phyloP scores from a whole-genome alignment of 2,329 filamentous ascomycete species.

The Bipolaris gigantea region DNA sequence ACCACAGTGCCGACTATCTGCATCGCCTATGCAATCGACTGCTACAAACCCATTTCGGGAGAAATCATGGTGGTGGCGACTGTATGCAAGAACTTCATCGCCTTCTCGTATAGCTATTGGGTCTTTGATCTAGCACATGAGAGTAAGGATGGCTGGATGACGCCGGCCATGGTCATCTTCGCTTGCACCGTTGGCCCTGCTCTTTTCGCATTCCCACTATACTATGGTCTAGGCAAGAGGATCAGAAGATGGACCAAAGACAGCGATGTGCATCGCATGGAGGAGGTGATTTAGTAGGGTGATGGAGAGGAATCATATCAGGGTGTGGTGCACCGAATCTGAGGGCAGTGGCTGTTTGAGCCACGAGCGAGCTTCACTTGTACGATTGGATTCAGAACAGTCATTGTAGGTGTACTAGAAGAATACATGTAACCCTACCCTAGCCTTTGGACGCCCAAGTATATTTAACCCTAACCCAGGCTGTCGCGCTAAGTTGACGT shows the following conservation, averaged over 20 bases:
- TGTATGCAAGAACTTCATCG: slow-evolving; percentile 51
- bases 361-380: too few species aligned
- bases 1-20: slow-evolving; percentile 49
- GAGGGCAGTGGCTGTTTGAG: not conserved
- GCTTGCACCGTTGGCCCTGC: slow-evolving; percentile 46
- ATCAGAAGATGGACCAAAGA: slow-evolving; percentile 45
- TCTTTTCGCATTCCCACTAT: slow-evolving; percentile 46
- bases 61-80: slow-evolving; percentile 52
- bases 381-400: too few species aligned
- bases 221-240: slow-evolving; percentile 48
- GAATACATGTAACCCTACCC: too few species aligned
- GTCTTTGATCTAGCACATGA: slow-evolving; percentile 44
- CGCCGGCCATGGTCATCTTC: slow-evolving; percentile 51
- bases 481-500: slow-evolving; percentile 10
- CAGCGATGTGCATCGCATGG: slow-evolving; percentile 22
- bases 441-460: not conserved
- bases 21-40: slow-evolving; percentile 52
- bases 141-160: slow-evolving; percentile 45
- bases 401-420: too few species aligned
- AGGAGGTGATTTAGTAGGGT: slow-evolving; percentile 11
- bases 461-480: not conserved
- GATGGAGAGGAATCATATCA: not conserved
- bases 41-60: slow-evolving; percentile 52
- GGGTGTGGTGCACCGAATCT: not conserved
- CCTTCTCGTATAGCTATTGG: slow-evolving; percentile 49